A percentile compares a stretch with the other conserved stretches of the same genome.
phyloP scores from a whole-genome alignment of 2,329 filamentous ascomycete species.

The Thermoascus crustaceus region DNA sequence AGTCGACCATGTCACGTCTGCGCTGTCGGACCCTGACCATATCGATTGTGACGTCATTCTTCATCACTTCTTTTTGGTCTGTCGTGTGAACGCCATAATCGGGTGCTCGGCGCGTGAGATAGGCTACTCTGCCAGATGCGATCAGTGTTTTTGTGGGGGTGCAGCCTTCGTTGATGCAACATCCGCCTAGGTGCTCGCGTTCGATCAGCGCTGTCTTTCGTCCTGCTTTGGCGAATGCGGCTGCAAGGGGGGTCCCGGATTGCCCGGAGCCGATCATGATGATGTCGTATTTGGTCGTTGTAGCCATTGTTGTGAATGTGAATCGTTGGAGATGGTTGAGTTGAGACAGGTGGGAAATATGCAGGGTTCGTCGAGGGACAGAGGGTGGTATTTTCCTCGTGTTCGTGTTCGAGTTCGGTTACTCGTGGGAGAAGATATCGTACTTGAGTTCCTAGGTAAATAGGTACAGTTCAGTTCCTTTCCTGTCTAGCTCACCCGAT shows the following conservation, averaged over 20 bases:
- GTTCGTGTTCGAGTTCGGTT: too few relatives aligned
- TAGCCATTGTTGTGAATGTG: too few relatives aligned
- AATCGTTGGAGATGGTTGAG: too few relatives aligned
- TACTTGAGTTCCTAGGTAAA: too few relatives aligned
- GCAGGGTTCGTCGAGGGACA: too few relatives aligned
- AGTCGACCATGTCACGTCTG: slow-evolving; percentile 47
- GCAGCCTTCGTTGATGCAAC: slow-evolving; percentile 49
- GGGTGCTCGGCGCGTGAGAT: slow-evolving; percentile 34
- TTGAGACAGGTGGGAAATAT: too few relatives aligned
- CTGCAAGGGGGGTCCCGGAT: slow-evolving; percentile 43
- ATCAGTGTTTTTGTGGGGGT: slow-evolving; percentile 53
- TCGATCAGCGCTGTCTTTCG: slow-evolving; percentile 43
- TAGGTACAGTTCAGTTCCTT: too few relatives aligned
- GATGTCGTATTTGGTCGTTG: slow-evolving; percentile 24
- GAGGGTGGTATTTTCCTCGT: too few relatives aligned
- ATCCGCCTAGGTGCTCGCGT: slow-evolving; percentile 43
- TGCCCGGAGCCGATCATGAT: slow-evolving; percentile 49
- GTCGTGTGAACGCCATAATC: slow-evolving; percentile 40
- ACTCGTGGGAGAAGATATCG: too few relatives aligned
- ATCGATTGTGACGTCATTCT: slow-evolving; percentile 32
- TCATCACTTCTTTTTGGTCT: slow-evolving; percentile 4
- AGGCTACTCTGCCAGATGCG: slow-evolving; percentile 43
- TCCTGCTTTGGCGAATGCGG: slow-evolving; percentile 39
- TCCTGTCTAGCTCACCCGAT: too few relatives aligned
- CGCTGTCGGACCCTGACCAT: slow-evolving; percentile 45